Evolutionary conservation across 345 rosid species (phyloP).

Genomic region (Barbarea vulgaris): DNA sequence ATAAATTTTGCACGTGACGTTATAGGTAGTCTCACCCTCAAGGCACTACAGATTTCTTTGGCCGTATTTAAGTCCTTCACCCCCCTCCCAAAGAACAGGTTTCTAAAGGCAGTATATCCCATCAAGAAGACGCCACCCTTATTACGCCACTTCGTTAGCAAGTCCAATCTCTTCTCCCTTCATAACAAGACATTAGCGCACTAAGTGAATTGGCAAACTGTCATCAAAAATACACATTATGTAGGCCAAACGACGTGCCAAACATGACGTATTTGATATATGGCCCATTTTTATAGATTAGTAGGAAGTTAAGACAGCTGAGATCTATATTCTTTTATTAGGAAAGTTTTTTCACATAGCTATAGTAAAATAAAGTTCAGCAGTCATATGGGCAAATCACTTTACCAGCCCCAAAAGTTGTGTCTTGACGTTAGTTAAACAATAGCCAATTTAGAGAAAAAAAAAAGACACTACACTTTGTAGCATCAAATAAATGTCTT

Average conservation of each 20-base stretch:
- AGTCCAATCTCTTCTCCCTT: slow-evolving; percentile 85
- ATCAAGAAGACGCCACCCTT: slow-evolving; percentile 95
- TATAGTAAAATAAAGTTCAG: neutral
- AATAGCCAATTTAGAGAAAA: slow-evolving; percentile 13
- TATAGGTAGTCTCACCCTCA: slow-evolving; percentile 65
- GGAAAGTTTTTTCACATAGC: neutral
- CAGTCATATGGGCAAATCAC: neutral
- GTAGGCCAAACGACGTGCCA: slow-evolving; percentile 2
- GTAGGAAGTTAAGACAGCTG: neutral
- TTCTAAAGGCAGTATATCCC: slow-evolving; percentile 88
- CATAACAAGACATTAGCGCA: slow-evolving; percentile 32
- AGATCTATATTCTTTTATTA: slow-evolving; percentile 1
- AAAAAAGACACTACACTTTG: neutral
- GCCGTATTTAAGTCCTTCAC: slow-evolving; percentile 74
- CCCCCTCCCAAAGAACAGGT: slow-evolving; percentile 86
- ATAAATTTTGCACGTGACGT: neutral
- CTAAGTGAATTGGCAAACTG: slow-evolving; percentile 23
- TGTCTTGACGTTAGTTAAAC: neutral
- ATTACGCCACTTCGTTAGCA: slow-evolving; percentile 82
- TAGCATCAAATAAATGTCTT: neutral
- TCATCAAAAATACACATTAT: slow-evolving; percentile 12
- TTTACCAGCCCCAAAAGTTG: neutral
- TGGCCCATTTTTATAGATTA: slow-evolving; percentile 1
- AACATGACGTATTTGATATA: neutral
- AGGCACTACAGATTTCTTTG: slow-evolving; percentile 68